phyloP scores from a whole-genome alignment of 495 filamentous ascomycete species.

The Aspergillus mulundensis region DNA sequence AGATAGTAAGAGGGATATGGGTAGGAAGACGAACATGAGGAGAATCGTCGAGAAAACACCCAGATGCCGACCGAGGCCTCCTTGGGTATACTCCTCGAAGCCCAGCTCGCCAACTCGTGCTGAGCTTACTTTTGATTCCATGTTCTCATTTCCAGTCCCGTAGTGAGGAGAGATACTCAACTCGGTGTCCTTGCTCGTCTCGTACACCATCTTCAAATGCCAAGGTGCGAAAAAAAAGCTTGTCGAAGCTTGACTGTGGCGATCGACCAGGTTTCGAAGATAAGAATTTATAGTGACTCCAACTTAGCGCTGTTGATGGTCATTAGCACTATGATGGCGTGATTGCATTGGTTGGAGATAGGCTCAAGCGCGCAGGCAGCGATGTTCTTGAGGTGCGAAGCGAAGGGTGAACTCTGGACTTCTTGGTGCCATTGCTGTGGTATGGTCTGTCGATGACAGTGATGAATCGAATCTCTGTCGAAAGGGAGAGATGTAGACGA shows the following conservation, averaged over 20 bases:
- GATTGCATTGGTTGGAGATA: not conserved
- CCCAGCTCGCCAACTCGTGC: constrained; percentile 1
- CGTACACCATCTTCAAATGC: not conserved
- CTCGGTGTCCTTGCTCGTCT: not conserved
- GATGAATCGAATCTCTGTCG: too few species aligned
- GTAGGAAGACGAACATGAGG: not conserved
- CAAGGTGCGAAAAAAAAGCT: not conserved
- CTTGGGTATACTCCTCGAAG: constrained; percentile 4
- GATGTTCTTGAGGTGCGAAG: too few species aligned
- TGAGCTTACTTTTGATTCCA: too few species aligned
- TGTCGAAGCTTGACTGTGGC: not conserved
- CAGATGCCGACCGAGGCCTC: constrained; percentile 4
- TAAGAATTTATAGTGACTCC: not conserved
- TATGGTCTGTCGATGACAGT: too few species aligned
- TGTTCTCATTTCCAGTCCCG: too few species aligned
- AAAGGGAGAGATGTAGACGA: too few species aligned
- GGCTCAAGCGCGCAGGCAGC: too few species aligned
- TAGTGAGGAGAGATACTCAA: not conserved
- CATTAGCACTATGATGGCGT: constrained; percentile 1
- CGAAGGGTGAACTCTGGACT: too few species aligned
- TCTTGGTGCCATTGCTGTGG: too few species aligned
- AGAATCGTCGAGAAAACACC: constrained; percentile 3
- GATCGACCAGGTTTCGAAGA: too few species aligned
- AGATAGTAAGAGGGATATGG: not conserved
- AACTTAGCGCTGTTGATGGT: not conserved